Evolutionary conservation across 306 rosid genomes (phyloP).

Genomic region (Geum urbanum): DNA sequence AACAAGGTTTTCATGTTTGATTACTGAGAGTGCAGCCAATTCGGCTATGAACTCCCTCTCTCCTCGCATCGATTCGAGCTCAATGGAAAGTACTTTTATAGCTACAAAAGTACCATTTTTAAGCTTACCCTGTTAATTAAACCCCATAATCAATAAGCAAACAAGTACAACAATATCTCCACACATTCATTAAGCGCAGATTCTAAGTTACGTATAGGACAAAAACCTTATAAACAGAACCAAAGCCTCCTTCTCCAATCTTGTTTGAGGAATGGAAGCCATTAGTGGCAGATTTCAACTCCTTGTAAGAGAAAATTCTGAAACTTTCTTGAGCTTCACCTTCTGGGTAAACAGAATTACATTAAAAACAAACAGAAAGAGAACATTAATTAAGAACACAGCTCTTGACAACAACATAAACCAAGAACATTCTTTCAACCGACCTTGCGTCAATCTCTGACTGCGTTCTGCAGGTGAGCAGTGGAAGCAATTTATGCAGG

Average conservation of each 20-base stretch:
- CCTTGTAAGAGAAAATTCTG: constrained; percentile 53
- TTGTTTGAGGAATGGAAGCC: constrained; percentile 47
- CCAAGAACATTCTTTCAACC: not conserved
- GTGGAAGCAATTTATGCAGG: constrained; percentile 25
- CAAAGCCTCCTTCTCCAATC: constrained; percentile 88
- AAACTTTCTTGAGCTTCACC: constrained; percentile 41
- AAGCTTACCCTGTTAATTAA: constrained; percentile 61
- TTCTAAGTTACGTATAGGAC: not conserved
- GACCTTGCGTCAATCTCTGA: constrained; percentile 32
- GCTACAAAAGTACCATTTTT: constrained; percentile 61
- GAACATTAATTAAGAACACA: not conserved
- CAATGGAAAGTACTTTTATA: constrained; percentile 70
- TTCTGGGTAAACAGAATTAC: constrained; percentile 21
- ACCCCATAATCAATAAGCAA: constrained; percentile 28
- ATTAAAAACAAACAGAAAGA: constrained; percentile 3
- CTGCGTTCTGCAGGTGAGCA: constrained; percentile 11
- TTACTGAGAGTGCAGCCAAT: constrained; percentile 63
- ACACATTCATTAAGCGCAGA: not conserved
- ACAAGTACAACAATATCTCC: no score
- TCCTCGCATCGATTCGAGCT: constrained; percentile 78
- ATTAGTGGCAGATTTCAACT: constrained; percentile 64
- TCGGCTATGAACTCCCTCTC: constrained; percentile 82
- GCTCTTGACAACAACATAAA: not conserved
- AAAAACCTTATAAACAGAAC: constrained; percentile 70
- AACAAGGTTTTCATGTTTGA: constrained; percentile 74